phyloP scores from a whole-genome alignment of 2,329 filamentous ascomycete species.

The Aurifilum marmelostoma region DNA sequence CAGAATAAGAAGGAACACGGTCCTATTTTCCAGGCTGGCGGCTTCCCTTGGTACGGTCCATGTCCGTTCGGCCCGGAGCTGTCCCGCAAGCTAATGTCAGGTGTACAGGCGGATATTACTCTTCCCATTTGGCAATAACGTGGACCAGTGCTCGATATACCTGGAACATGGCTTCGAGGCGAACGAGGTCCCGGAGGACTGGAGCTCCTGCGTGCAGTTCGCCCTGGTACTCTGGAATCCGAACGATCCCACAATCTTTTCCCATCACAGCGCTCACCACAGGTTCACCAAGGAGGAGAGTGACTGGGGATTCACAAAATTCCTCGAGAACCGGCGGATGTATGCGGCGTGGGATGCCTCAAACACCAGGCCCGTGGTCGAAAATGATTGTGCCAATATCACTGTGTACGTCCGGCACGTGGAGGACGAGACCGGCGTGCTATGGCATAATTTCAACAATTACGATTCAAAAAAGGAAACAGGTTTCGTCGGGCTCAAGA shows the following conservation, averaged over 20 bases:
- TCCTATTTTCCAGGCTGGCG: conserved; percentile 83
- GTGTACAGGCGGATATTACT: conserved; percentile 80
- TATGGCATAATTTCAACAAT: conserved; percentile 91
- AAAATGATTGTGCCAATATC: conserved; percentile 77
- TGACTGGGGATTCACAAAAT: conserved; percentile 98
- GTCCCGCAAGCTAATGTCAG: conserved; percentile 31
- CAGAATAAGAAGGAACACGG: conserved; percentile 83
- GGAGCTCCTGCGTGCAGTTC: conserved; percentile 97
- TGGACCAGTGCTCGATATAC: conserved; percentile 92
- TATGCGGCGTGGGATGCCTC: conserved; percentile 78
- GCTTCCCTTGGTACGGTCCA: conserved; percentile 75
- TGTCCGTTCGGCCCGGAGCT: not conserved
- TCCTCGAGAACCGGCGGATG: conserved; percentile 83
- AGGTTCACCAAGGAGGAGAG: conserved; percentile 95
- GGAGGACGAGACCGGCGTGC: conserved; percentile 83
- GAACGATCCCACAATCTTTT: conserved; percentile 84
- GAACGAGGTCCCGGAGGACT: conserved; percentile 78
- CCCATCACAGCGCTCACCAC: conserved; percentile 85
- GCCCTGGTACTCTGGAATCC: conserved; percentile 92
- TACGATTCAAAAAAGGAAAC: conserved; percentile 99
- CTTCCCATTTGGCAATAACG: conserved; percentile 93
- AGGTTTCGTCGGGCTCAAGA: conserved; percentile 93
- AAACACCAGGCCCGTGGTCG: conserved; percentile 71
- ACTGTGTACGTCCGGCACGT: conserved; percentile 82
- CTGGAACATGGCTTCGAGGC: conserved; percentile 90